Conservation (phyloP, 441 rosid genomes). For the Dalechampia spathulata region DNA sequence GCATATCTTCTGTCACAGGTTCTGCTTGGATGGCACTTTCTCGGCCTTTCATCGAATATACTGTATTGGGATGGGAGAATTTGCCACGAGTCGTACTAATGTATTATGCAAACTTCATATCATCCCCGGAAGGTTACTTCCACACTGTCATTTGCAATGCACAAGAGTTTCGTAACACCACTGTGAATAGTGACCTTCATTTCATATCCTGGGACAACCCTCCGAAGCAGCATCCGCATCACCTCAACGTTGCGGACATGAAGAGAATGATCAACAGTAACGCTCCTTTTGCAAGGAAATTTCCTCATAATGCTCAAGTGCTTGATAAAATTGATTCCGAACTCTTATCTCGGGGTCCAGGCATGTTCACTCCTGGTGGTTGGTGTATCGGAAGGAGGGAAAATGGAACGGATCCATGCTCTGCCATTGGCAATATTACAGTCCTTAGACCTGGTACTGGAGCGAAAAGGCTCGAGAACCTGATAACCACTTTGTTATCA, state of each 20-base stretch:
- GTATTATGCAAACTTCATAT: constrained; percentile 87
- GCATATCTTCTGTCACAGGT: constrained; percentile 42
- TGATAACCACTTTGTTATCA: constrained; percentile 55
- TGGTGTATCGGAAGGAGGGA: constrained; percentile 70
- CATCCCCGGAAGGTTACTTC: constrained; percentile 97
- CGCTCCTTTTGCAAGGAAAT: no score
- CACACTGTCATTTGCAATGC: constrained; percentile 87
- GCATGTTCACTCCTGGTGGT: constrained; percentile 71
- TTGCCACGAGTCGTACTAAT: constrained; percentile 74
- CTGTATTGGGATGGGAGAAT: constrained; percentile 98
- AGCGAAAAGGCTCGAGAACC: constrained; percentile 58
- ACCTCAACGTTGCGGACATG: constrained; percentile 54
- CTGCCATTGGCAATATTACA: constrained; percentile 39
- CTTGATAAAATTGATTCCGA: constrained; percentile 72
- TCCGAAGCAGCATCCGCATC: constrained; percentile 93
- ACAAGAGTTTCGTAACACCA: constrained; percentile 67
- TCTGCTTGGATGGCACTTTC: constrained; percentile 98
- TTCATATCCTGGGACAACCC: constrained; percentile 97
- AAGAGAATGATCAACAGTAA: constrained; percentile 59
- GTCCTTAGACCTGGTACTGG: constrained; percentile 71
- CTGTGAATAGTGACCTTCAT: constrained; percentile 86
- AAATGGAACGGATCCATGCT: constrained; percentile 79
- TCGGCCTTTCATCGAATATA: constrained; percentile 75
- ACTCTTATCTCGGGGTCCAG: constrained; percentile 54
- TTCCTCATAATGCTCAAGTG: constrained; percentile 57